Evolutionary conservation across 805 yeast genomes (phyloP), one percentile per base, ranked within the genome.

Genomic region (Cyberlindnera suaveolens): DNA sequence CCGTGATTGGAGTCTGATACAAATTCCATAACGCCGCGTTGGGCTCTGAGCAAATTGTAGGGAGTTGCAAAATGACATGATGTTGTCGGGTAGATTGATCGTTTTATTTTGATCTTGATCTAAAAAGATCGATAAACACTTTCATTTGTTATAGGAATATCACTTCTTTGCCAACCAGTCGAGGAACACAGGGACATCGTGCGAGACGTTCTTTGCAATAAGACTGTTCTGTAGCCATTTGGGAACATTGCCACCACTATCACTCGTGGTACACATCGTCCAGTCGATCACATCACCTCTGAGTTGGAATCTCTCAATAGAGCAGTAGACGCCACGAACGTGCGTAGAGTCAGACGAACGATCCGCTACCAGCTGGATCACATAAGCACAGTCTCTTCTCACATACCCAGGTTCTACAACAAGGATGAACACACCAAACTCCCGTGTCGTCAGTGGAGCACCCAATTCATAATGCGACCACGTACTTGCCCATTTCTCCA

Each of bases 221-320:
- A 65, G 63, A 10, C 65, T 51, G 48, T 64, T 65, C 44, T 68
- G 73, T 14, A 68, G 23, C 63, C 66, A 66, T 39, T 62, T 58
- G 7, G 72, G 72, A 6, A 68, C 62, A 38, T 57, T 56, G 1
- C 73, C 73, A 32, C 70, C 69, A 18, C 69, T 65, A 47, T 68
- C 69, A 42, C 67, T 61, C 7, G 58, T 45, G 1, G 71, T 66
- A 23, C 63, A 57, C 71, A 68, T 68, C 5, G 45, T 47, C 73
- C 73, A 68, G 27, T 52, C 58, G 7, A 58, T 38, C 14, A 41
- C 23, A 7, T 48, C 46, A 26, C 50, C 44, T 8, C 37, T 43
- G 23, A 43, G 40, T 30, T 49, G 45, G 31, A 67, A 45, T 13
- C 59, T 44, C 47, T 68, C 73, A 9, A 68, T 62, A 16, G 68